phyloP scores from a whole-genome alignment of 805 yeast species.

The Barnettozyma wickerhamii region DNA sequence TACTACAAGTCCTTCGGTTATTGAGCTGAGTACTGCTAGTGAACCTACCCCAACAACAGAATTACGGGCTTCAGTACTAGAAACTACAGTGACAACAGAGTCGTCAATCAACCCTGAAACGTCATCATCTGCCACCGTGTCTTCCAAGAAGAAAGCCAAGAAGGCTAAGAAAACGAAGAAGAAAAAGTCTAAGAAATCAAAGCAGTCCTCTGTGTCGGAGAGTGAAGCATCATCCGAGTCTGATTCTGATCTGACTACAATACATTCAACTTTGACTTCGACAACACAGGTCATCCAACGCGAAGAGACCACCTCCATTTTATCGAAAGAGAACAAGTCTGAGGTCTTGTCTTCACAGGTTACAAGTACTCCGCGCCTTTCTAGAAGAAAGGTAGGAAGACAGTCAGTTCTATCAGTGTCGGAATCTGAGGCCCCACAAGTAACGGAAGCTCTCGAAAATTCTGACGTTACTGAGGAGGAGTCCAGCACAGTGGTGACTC shows the following conservation, averaged over 20 bases:
- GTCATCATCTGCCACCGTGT: background rate
- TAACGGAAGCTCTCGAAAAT: too few relatives aligned
- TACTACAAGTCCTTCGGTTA: background rate
- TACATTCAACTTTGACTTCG: background rate
- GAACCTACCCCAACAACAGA: background rate
- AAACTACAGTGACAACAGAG: background rate
- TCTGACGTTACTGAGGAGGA: too few relatives aligned
- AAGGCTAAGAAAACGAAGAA: slow-evolving; percentile 10
- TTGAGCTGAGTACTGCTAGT: background rate
- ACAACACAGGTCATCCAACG: background rate
- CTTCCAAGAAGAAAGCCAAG: slow-evolving; percentile 8
- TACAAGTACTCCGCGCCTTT: too few relatives aligned
- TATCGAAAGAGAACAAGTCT: too few relatives aligned
- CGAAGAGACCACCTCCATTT: background rate
- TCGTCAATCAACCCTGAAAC: background rate
- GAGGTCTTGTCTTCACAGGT: too few relatives aligned
- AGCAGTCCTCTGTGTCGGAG: too few relatives aligned
- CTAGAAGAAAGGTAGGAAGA: too few relatives aligned
- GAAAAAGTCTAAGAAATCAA: slow-evolving; percentile 5
- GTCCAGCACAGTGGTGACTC: too few relatives aligned
- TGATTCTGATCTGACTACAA: slow-evolving; percentile 1
- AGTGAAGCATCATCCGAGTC: background rate
- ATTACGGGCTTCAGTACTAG: background rate
- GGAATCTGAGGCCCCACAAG: too few relatives aligned
- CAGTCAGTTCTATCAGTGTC: too few relatives aligned